Conservation (phyloP, 2,329 filamentous ascomycete genomes). For the Polytolypa hystricis region DNA sequence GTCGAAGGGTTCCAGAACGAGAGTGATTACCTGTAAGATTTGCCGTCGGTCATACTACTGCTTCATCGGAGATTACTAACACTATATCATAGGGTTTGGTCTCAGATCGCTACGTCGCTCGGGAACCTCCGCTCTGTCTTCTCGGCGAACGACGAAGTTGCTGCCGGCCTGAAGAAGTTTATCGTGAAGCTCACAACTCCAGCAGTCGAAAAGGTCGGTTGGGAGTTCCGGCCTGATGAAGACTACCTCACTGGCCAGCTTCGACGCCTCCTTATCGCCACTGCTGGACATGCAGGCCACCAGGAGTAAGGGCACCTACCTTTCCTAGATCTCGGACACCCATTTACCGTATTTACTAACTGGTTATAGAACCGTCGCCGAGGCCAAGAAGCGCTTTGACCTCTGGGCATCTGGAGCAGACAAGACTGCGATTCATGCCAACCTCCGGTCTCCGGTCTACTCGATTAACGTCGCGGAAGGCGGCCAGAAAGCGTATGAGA, state of each 20-base stretch:
- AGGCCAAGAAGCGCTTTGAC: conserved; percentile 69
- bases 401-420: conserved; percentile 60
- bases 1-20: conserved; percentile 75
- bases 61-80: conserved; percentile 13
- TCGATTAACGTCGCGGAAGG: conserved; percentile 66
- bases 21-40: conserved; percentile 58
- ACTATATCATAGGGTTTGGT: conserved; percentile 54
- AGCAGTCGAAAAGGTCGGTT: conserved; percentile 70
- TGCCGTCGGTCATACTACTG: background rate
- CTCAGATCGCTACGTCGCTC: conserved; percentile 68
- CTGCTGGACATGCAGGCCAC: conserved; percentile 67
- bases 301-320: conserved; percentile 46
- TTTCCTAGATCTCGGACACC: too few relatives aligned
- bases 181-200: conserved; percentile 63
- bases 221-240: conserved; percentile 68
- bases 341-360: conserved; percentile 4
- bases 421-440: conserved; percentile 63
- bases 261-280: conserved; percentile 66
- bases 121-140: conserved; percentile 75
- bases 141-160: conserved; percentile 59
- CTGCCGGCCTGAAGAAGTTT: conserved; percentile 65
- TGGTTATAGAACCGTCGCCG: conserved; percentile 48
- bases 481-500: conserved; percentile 55
- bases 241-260: conserved; percentile 74
- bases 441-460: conserved; percentile 70